Conservation (phyloP, 2,329 filamentous ascomycete genomes). For the Hirsutella rhossiliensis region DNA sequence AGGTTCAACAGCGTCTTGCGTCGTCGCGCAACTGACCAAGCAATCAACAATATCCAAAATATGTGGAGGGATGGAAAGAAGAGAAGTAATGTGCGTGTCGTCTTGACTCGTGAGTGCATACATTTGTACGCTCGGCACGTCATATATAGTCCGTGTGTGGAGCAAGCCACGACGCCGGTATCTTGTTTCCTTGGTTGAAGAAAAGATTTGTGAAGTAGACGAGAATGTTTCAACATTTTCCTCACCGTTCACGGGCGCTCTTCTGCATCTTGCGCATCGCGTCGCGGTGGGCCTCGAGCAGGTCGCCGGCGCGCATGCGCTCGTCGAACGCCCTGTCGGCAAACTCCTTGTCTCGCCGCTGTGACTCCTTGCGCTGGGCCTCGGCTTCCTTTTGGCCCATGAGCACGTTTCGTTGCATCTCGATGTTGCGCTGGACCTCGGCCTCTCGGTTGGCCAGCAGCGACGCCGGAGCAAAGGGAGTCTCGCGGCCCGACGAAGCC, state of each 20-base stretch:
- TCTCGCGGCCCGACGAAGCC: conserved; percentile 22
- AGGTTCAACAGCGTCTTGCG: background rate
- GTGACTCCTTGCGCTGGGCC: conserved; percentile 45
- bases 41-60: background rate
- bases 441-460: conserved; percentile 22
- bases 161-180: too few relatives aligned
- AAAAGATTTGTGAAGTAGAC: too few relatives aligned
- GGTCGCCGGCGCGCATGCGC: conserved; percentile 62
- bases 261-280: conserved; percentile 70
- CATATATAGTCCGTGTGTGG: too few relatives aligned
- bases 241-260: background rate
- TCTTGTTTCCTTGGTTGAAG: too few relatives aligned
- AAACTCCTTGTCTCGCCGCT: conserved; percentile 43
- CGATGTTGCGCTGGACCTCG: conserved; percentile 35
- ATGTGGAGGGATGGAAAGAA: too few relatives aligned
- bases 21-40: conserved; percentile 1
- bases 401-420: conserved; percentile 41
- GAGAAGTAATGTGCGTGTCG: too few relatives aligned
- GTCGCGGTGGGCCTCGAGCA: conserved; percentile 67
- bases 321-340: conserved; percentile 56
- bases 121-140: too few relatives aligned
- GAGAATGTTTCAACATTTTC: too few relatives aligned
- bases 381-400: conserved; percentile 52
- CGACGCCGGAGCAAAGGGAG: conserved; percentile 22
- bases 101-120: too few relatives aligned